A percentile compares a stretch with the other conserved stretches of the same genome.
Conservation (phyloP, 306 rosid genomes). For the Geum urbanum region DNA sequence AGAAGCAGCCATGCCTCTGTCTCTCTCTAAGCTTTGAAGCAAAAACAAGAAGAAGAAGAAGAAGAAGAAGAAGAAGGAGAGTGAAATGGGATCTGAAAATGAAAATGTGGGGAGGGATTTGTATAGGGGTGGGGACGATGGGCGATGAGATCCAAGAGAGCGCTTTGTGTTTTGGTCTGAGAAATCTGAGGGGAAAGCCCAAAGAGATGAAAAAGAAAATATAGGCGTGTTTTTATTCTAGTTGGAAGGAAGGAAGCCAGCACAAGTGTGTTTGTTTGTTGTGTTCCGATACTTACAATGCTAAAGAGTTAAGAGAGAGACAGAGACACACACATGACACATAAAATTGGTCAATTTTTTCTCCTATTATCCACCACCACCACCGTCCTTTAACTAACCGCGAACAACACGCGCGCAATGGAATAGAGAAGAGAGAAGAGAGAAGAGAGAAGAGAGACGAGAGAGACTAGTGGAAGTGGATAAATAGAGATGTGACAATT, state of each 20-base stretch:
- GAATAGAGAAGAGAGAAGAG: neutral
- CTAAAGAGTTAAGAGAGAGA: neutral
- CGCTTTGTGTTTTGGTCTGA: neutral
- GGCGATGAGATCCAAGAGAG: constrained; percentile 47
- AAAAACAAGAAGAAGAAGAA: neutral
- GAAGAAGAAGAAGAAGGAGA: neutral
- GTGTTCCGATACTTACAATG: constrained; percentile 40
- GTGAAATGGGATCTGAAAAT: constrained; percentile 1
- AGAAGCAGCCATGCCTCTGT: constrained; percentile 23
- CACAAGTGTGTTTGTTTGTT: neutral
- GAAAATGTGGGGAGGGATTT: neutral
- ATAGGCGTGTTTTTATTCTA: neutral
- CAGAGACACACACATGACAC: neutral
- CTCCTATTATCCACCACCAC: constrained; percentile 8
- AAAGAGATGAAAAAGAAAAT: no score
- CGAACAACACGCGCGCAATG: constrained; percentile 19
- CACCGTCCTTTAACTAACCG: constrained; percentile 21
- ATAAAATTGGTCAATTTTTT: neutral
- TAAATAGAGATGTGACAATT: neutral
- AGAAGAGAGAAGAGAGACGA: neutral
- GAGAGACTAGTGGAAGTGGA: neutral
- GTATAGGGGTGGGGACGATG: constrained; percentile 1
- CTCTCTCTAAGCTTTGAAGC: neutral
- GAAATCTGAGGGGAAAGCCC: constrained; percentile 16
- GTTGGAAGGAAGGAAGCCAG: neutral